phyloP scores from a whole-genome alignment of 208 protist species.

The Wallacemonas rigidus region DNA sequence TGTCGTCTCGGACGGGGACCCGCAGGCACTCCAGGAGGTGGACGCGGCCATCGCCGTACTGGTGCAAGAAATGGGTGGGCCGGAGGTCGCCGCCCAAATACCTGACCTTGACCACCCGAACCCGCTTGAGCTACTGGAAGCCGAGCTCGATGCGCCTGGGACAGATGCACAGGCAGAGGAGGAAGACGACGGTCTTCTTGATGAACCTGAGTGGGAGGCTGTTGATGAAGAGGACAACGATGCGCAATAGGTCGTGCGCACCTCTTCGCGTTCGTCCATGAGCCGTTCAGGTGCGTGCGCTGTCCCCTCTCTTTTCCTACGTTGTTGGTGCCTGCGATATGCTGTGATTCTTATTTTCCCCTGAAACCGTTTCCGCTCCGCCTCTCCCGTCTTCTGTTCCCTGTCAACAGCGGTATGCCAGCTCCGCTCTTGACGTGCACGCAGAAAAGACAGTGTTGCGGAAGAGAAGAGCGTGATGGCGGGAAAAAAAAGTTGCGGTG shows the following conservation, averaged over 20 bases:
- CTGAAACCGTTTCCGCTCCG: no score
- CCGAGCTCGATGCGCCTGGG: conserved; percentile 45
- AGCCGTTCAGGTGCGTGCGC: no score
- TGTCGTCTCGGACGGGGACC: conserved; percentile 56
- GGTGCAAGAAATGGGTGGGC: conserved; percentile 87
- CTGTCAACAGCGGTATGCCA: no score
- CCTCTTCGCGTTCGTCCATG: no score
- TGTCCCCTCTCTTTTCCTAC: no score
- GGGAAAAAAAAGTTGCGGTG: background rate
- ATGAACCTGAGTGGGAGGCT: conserved; percentile 78
- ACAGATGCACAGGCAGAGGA: conserved; percentile 20
- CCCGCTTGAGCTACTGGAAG: conserved; percentile 79
- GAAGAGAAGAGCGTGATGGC: no score
- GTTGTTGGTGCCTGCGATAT: no score
- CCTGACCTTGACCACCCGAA: conserved; percentile 80
- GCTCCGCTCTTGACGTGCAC: no score
- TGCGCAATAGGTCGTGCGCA: background rate
- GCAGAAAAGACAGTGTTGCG: no score
- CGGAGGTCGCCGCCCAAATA: conserved; percentile 68
- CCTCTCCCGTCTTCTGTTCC: no score
- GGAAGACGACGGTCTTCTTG: conserved; percentile 41
- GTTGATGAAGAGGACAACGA: conserved; percentile 64
- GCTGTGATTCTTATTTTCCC: no score
- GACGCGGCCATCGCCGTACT: conserved; percentile 77
- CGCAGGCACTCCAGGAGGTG: conserved; percentile 68